phyloP scores from a whole-genome alignment of 2,329 filamentous ascomycete genomes.

The Paraphaeosphaeria minitans region DNA sequence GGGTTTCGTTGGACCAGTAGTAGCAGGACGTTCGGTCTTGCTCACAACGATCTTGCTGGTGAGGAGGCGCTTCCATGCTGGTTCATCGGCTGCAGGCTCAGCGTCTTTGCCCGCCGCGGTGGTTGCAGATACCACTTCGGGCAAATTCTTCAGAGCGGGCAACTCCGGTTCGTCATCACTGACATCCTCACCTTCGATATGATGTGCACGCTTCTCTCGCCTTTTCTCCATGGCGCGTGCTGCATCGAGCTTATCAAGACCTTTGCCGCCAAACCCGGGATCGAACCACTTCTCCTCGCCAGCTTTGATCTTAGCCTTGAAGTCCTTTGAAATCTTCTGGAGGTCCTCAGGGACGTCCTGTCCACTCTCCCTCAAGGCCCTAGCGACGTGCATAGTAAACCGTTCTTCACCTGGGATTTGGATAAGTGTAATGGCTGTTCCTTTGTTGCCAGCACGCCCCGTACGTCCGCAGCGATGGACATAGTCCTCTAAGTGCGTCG shows the following conservation, averaged over 20 bases:
- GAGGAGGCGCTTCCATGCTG: constrained; percentile 49
- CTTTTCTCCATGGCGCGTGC: constrained; percentile 86
- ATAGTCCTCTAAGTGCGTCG: constrained; percentile 95
- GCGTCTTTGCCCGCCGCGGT: constrained; percentile 16
- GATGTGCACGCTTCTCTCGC: constrained; percentile 75
- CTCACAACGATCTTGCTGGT: constrained; percentile 75
- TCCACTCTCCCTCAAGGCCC: constrained; percentile 89
- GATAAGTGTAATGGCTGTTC: constrained; percentile 92
- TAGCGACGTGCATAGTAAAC: constrained; percentile 84
- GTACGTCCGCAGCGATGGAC: constrained; percentile 94
- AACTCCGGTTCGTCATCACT: constrained; percentile 75
- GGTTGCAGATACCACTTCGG: constrained; percentile 47
- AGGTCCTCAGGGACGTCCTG: constrained; percentile 77
- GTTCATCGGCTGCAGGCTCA: constrained; percentile 28
- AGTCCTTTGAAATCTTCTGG: constrained; percentile 66
- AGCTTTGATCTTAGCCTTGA: constrained; percentile 87
- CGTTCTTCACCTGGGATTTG: constrained; percentile 92
- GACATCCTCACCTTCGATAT: constrained; percentile 85
- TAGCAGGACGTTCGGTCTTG: constrained; percentile 64
- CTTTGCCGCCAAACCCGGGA: constrained; percentile 93
- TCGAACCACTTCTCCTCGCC: constrained; percentile 85
- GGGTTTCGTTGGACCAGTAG: constrained; percentile 62
- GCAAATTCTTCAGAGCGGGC: constrained; percentile 64
- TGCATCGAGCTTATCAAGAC: constrained; percentile 87
- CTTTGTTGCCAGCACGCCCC: constrained; percentile 90